Conservation (phyloP, 1,139 yeast species). For the Pichia sp. region DNA sequence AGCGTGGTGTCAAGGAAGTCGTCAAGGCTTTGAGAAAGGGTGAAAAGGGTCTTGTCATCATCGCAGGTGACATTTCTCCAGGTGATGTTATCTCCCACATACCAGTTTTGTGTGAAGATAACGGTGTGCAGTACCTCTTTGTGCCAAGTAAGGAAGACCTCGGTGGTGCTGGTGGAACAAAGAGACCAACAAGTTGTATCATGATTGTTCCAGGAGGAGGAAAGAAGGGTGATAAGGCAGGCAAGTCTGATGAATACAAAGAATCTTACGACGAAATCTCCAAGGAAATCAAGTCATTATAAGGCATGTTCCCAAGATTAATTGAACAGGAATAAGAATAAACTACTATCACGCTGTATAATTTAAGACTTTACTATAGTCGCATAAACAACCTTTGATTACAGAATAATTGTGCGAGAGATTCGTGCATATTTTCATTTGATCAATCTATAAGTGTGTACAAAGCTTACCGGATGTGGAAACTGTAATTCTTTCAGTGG, state of each 20-base stretch:
- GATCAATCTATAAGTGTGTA: background rate
- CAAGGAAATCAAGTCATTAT: conserved; percentile 64
- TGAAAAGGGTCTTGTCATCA: conserved; percentile 90
- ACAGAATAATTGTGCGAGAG: no score
- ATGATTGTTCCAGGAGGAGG: conserved; percentile 98
- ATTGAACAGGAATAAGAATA: no score
- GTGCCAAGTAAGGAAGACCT: conserved; percentile 96
- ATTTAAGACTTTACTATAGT: no score
- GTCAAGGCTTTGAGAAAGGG: conserved; percentile 97
- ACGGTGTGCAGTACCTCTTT: conserved; percentile 82
- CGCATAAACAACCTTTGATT: no score
- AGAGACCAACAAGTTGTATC: conserved; percentile 97
- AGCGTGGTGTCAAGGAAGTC: conserved; percentile 98
- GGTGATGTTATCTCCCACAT: conserved; percentile 95
- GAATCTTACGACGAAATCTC: conserved; percentile 91
- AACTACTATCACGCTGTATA: no score
- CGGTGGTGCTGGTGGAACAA: conserved; percentile 98
- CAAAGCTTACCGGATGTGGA: background rate
- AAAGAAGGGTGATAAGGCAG: conserved; percentile 70
- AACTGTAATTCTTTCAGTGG: background rate
- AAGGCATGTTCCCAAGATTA: no score
- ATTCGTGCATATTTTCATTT: no score
- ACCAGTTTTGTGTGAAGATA: conserved; percentile 96
- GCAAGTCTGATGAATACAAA: conserved; percentile 81
- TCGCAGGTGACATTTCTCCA: conserved; percentile 98